Percentiles rank a stretch among this genome's conserved stretches.
Evolutionary conservation across 495 filamentous ascomycete genomes (phyloP).

Genomic region (Chaetomidium leptoderma): DNA sequence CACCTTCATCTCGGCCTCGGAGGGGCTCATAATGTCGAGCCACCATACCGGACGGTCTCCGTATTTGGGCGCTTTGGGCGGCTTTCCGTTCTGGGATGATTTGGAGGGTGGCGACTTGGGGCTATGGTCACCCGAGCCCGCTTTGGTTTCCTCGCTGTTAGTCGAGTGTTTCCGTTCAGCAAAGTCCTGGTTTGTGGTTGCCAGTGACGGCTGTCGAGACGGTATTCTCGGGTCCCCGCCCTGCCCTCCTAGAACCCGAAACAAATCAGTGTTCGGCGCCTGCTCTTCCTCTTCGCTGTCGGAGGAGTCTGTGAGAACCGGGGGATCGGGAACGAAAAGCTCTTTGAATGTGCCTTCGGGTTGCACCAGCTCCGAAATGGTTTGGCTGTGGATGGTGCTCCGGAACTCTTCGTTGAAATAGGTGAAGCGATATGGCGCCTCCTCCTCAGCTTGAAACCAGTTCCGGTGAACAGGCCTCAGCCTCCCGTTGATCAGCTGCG

Average conservation of each 20-base stretch:
- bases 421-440: slow-evolving; percentile 89
- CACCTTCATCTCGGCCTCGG: slow-evolving; percentile 86
- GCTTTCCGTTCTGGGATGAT: slow-evolving; percentile 29
- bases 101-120: slow-evolving; percentile 28
- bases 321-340: slow-evolving; percentile 64
- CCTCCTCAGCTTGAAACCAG: slow-evolving; percentile 87
- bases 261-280: slow-evolving; percentile 24
- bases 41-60: slow-evolving; percentile 92
- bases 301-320: slow-evolving; percentile 49
- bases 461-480: slow-evolving; percentile 71
- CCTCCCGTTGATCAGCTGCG: slow-evolving; percentile 82
- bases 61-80: slow-evolving; percentile 57
- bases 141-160: slow-evolving; percentile 15
- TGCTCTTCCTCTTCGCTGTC: slow-evolving; percentile 59
- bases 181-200: slow-evolving; percentile 25
- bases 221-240: slow-evolving; percentile 30
- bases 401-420: slow-evolving; percentile 98
- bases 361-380: slow-evolving; percentile 84
- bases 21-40: slow-evolving; percentile 88
- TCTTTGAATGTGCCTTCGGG: slow-evolving; percentile 77
- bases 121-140: slow-evolving; percentile 16
- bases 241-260: slow-evolving; percentile 25
- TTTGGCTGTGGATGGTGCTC: slow-evolving; percentile 91
- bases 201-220: slow-evolving; percentile 34
- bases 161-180: slow-evolving; percentile 13